Evolutionary conservation across 371 early-diverging fungal genomes (phyloP).

Genomic region (Parasitella parasitica): DNA sequence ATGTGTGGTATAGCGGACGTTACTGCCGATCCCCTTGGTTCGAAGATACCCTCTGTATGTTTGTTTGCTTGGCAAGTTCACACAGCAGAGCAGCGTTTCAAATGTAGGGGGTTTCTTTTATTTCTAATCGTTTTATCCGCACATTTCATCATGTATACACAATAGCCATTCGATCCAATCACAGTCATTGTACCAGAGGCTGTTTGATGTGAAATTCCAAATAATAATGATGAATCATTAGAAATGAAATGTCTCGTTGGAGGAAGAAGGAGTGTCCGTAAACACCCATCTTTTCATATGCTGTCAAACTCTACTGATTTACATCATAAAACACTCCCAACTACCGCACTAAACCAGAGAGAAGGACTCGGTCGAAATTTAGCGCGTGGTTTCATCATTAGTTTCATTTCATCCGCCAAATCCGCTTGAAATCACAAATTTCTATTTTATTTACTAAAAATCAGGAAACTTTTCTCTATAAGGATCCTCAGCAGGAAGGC

Average conservation of each 20-base stretch:
- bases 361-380: no score
- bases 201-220: background rate
- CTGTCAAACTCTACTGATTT: background rate
- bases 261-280: background rate
- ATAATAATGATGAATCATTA: background rate
- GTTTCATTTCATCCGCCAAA: no score
- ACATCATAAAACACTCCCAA: no score
- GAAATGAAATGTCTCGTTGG: background rate
- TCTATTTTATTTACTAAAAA: constrained; percentile 21
- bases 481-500: constrained; percentile 33
- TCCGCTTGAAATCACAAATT: no score
- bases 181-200: background rate
- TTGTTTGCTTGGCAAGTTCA: background rate
- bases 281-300: background rate
- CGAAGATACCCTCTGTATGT: background rate
- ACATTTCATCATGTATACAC: background rate
- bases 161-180: background rate
- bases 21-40: background rate
- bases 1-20: background rate
- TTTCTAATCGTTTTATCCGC: no score
- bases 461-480: constrained; percentile 38
- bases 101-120: background rate
- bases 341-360: background rate
- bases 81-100: background rate
- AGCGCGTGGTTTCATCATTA: no score